Base-by-base conservation (phyloP, 176 grass and related monocot species). In the Panicum miliaceum region DNA sequence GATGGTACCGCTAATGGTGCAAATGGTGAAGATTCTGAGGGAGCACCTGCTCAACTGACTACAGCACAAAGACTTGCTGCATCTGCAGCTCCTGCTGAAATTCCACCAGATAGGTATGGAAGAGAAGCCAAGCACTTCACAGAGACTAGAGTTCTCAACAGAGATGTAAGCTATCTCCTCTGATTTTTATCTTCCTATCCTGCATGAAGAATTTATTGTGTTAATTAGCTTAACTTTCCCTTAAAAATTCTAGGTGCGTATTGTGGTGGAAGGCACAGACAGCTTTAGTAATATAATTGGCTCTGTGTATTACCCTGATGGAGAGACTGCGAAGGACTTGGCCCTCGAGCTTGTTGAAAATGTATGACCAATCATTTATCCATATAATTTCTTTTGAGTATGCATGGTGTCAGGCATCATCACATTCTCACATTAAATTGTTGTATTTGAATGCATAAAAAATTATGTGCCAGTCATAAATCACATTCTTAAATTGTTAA, bases 191-290 rank as follows among this genome's bases (percentile, higher is more conserved):
- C 11, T 48, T 83, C 72, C 61, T 74, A 29, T 78, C 26, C 52
- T 79, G 46, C 45, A 22, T 75, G 64, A 61, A 88, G 36, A 37
- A 15, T 83, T 78, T 70, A 14, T 27, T 26, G 26, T 70, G 40
- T 70, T 57, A 70, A 22, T 81, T 25, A 38, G n/a, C 48, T 25
- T 70, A 51, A 81, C 34, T 56, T 68, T 38, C 42, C 11, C 38
- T 26, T 54, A 4, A 80, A 68, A 82, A 36, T 19, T 76, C 43
- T 64, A 99, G 96, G 96, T 99, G 42, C 81, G 96, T 29, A 92
- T 99, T 88, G 96, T 99, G 76, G 89, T 99, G 60, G 96, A 99
- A 84, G 96, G 96, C 26, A 94, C 94, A 66, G 96, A 99, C 81
- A 96, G 87, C 69, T 95, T 89, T 59, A 89, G 82, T 64, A 99